Percentiles rank a stretch among this genome's conserved stretches.
Conservation (phyloP, 2,329 filamentous ascomycete species). For the Hymenoscyphus albidus region DNA sequence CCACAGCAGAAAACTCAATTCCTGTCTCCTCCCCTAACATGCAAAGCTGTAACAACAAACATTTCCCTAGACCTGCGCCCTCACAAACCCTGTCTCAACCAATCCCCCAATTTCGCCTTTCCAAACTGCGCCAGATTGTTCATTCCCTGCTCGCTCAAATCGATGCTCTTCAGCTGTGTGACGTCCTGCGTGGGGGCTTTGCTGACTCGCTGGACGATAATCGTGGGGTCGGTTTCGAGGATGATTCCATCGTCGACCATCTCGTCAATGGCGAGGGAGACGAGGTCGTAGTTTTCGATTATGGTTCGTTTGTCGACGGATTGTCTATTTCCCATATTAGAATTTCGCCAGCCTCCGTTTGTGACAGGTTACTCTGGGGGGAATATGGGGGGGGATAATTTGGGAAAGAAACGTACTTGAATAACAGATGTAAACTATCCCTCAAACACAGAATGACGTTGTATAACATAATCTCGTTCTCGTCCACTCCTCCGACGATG, state of each 20-base stretch:
- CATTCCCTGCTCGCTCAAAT: conserved; percentile 91
- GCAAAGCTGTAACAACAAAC: not conserved
- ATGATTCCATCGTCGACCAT: conserved; percentile 95
- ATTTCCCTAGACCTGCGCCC: not conserved
- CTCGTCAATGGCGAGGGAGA: conserved; percentile 91
- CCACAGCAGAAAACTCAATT: not conserved
- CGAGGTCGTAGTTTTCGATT: conserved; percentile 97
- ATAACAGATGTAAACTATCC: conserved; percentile 83
- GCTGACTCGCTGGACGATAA: conserved; percentile 89
- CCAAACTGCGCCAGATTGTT: conserved; percentile 92
- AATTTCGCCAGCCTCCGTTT: not conserved
- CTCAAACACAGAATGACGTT: conserved; percentile 88
- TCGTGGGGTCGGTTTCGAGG: conserved; percentile 92
- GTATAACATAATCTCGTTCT: conserved; percentile 96
- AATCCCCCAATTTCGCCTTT: conserved; percentile 85
- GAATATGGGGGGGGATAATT: not conserved
- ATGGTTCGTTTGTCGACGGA: conserved; percentile 96
- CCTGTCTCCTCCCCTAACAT: not conserved
- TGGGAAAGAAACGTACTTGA: conserved; percentile 63
- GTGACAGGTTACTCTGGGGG: not conserved
- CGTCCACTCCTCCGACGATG: conserved; percentile 83
- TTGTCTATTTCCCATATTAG: conserved; percentile 54
- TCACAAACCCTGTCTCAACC: conserved; percentile 79
- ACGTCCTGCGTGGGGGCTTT: conserved; percentile 87
- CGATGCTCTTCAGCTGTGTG: conserved; percentile 83